phyloP scores from a whole-genome alignment of 2,329 filamentous ascomycete genomes.

The Tolypocladium album region DNA sequence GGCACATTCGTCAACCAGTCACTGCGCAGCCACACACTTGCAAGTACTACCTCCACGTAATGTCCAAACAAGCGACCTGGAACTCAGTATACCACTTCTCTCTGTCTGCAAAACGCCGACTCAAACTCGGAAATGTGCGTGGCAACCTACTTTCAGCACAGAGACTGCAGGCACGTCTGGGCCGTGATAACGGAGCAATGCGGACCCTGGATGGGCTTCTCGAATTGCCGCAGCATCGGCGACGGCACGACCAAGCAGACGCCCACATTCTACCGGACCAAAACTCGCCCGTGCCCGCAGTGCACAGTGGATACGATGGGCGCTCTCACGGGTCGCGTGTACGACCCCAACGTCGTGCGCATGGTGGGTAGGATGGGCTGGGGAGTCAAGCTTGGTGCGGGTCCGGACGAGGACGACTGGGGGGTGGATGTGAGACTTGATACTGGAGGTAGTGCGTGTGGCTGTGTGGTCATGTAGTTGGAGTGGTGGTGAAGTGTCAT shows the following conservation, averaged over 20 bases:
- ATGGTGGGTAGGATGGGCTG: constrained; percentile 32
- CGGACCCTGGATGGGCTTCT: constrained; percentile 38
- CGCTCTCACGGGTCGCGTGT: constrained; percentile 12
- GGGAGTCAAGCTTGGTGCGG: constrained; percentile 36
- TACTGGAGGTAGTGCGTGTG: constrained; percentile 4
- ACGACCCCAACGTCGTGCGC: constrained; percentile 36
- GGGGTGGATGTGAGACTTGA: constrained; percentile 21
- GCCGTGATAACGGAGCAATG: constrained; percentile 35
- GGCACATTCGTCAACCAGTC: neutral
- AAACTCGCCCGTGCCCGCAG: constrained; percentile 26
- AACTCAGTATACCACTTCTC: neutral
- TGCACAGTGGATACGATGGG: constrained; percentile 22
- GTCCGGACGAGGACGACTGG: constrained; percentile 27
- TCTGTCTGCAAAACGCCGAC: neutral
- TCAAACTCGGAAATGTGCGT: constrained; percentile 31
- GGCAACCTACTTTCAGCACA: constrained; percentile 36
- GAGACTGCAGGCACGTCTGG: constrained; percentile 42
- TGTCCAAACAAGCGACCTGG: too few relatives aligned
- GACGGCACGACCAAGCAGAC: constrained; percentile 24
- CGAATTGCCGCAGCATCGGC: constrained; percentile 32
- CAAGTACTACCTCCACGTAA: neutral
- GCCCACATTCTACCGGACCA: constrained; percentile 24
- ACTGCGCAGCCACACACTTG: neutral
- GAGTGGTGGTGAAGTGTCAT: neutral
- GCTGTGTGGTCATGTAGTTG: constrained; percentile 19